phyloP scores from a whole-genome alignment of 805 yeast species.

The Myxozyma udenii region DNA sequence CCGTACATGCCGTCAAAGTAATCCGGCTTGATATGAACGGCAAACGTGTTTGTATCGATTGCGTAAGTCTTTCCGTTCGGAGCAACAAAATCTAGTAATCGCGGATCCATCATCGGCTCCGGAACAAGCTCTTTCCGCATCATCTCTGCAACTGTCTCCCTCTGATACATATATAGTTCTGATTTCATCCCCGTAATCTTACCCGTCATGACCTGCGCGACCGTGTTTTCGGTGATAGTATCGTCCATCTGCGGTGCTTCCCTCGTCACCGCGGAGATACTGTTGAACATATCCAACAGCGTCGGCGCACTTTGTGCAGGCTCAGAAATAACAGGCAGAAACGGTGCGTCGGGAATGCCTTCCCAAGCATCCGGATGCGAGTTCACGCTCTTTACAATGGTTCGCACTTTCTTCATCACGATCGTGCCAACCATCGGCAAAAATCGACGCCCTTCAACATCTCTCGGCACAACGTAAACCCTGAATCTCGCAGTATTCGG shows the following conservation, averaged over 20 bases:
- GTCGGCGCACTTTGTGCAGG: slow-evolving; percentile 33
- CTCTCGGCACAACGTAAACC: slow-evolving; percentile 15
- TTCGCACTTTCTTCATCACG: slow-evolving; percentile 10
- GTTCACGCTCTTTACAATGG: slow-evolving; percentile 9
- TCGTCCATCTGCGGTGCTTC: slow-evolving; percentile 29
- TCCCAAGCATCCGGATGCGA: slow-evolving; percentile 18
- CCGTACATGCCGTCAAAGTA: slow-evolving; percentile 52
- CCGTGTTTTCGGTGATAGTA: slow-evolving; percentile 24
- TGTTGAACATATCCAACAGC: slow-evolving; percentile 28
- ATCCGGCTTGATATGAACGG: slow-evolving; percentile 43
- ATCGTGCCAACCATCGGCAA: slow-evolving; percentile 8
- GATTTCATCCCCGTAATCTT: slow-evolving; percentile 50
- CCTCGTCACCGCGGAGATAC: slow-evolving; percentile 19
- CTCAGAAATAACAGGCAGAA: slow-evolving; percentile 27
- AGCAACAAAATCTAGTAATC: slow-evolving; percentile 37
- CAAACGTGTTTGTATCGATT: slow-evolving; percentile 40
- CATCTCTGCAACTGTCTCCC: slow-evolving; percentile 61
- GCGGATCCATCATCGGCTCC: slow-evolving; percentile 39
- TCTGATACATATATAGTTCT: slow-evolving; percentile 55
- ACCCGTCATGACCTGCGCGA: slow-evolving; percentile 34
- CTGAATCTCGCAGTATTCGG: slow-evolving; percentile 25
- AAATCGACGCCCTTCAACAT: slow-evolving; percentile 23
- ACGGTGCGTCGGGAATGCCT: slow-evolving; percentile 11
- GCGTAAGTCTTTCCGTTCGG: slow-evolving; percentile 32
- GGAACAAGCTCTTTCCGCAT: slow-evolving; percentile 48